Base-by-base conservation (phyloP, 495 filamentous ascomycete genomes). In the Neurospora discreta region DNA sequence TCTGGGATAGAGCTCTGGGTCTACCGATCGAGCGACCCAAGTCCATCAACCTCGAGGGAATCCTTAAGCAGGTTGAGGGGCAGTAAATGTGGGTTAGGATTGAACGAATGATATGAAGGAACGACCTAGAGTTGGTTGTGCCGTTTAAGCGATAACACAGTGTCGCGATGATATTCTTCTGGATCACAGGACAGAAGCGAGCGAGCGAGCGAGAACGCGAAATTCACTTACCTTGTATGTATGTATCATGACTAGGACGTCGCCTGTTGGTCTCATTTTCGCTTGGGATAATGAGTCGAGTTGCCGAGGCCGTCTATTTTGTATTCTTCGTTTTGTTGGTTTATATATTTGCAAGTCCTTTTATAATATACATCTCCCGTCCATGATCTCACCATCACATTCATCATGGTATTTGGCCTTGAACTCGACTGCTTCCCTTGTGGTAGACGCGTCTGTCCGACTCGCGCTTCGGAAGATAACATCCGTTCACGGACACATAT, bases 1-100 rank as follows among this genome's bases (percentile, higher is more conserved):
- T 99, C 78, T 98, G 95, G 95, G 95, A 98, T 82, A 88, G 95
- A 8, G 95, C 93, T 18, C 82, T 99, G 71, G 95, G 95, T 33
- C 82, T 98, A 77, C 95, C 95, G n/a, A 99, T 99, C 81, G 95
- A 99, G 89, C 84, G 95, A 75, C 95, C 95, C 44, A 99, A 99
- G 90, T 97, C 93, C 82, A 95, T 98, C 80, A 93, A 97, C 83
- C 84, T 99, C 73, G 82, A 91, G 79, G 94, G 94, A 16, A 81
- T 97, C 72, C 77, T 97, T 74, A 90, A 90, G 81, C 74, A 84
- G 74, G 84, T 84, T 39, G 84, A 84, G 72, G 78, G 72, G 26
- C 68, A 77, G 68, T 82, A 77, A 73, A 69, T 11, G 36, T 15
- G 15, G 44, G 9, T 38, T 33, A 33, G 8, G 40, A 69, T 68